These are phyloP conservation scores for Pythium dissimile DNA, from an alignment of 352 stramenopile genomes.

Conservation along the genomic window DNA sequence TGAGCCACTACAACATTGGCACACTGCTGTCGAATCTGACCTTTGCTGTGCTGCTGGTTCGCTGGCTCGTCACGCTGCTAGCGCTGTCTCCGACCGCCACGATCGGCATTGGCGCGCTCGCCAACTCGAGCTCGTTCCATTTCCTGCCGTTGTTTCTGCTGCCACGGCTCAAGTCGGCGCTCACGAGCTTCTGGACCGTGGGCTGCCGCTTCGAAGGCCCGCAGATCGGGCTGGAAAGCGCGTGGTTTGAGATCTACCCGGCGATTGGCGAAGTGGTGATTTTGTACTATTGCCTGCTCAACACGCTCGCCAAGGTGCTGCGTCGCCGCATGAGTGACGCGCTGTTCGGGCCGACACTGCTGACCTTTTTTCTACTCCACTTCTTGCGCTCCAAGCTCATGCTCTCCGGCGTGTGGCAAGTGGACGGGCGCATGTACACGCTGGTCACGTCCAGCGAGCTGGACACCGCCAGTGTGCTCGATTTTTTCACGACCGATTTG, in stretches of 20 bases:
- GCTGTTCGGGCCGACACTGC: slow-evolving; percentile 30
- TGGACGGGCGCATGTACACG: slow-evolving; percentile 23
- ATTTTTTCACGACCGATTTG: slow-evolving; percentile 26
- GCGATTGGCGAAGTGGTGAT: slow-evolving; percentile 20
- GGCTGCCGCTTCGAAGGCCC: slow-evolving; percentile 32
- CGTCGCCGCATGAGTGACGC: slow-evolving; percentile 25
- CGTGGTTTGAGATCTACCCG: slow-evolving; percentile 37
- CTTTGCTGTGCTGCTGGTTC: slow-evolving; percentile 20
- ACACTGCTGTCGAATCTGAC: slow-evolving; percentile 27
- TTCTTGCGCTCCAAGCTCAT: slow-evolving; percentile 22
- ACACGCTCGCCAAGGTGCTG: slow-evolving; percentile 19
- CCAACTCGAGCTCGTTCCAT: slow-evolving; percentile 12
- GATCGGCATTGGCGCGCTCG: slow-evolving; percentile 12
- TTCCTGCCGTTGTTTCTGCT: slow-evolving; percentile 12
- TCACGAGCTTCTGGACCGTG: slow-evolving; percentile 19
- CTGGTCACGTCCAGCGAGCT: slow-evolving; percentile 22
- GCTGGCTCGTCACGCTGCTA: slow-evolving; percentile 19
- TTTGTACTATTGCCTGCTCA: slow-evolving; percentile 30
- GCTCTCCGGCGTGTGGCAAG: background rate
- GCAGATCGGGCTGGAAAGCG: slow-evolving; percentile 17
- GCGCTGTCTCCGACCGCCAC: slow-evolving; percentile 1
- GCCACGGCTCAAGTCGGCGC: slow-evolving; percentile 13
- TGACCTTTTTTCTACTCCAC: slow-evolving; percentile 24
- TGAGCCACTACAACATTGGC: slow-evolving; percentile 21
- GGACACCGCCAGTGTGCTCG: slow-evolving; percentile 1